Percentiles rank a stretch among this genome's conserved stretches.
These are phyloP conservation scores for Elsinoe arachidis DNA, from an alignment of 2,329 filamentous ascomycete genomes.

Conservation along the genomic window DNA sequence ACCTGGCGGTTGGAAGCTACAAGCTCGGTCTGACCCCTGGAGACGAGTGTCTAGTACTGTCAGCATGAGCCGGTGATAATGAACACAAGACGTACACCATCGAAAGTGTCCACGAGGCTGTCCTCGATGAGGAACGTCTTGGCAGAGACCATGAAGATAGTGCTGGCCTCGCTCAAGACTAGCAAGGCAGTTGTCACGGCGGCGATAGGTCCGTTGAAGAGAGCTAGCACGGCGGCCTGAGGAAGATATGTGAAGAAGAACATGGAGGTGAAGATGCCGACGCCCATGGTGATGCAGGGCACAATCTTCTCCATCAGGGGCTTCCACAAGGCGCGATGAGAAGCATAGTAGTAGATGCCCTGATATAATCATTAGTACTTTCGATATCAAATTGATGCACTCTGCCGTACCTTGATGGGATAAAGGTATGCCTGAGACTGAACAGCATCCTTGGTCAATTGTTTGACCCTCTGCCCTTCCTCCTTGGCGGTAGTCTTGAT, in stretches of 20 bases:
- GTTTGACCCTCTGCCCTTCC: slow-evolving; percentile 60
- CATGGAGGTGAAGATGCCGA: slow-evolving; percentile 60
- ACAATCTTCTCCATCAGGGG: slow-evolving; percentile 50
- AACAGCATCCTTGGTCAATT: slow-evolving; percentile 58
- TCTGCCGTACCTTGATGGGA: slow-evolving; percentile 56
- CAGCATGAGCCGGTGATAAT: background rate
- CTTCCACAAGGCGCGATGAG: slow-evolving; percentile 50
- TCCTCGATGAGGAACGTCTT: slow-evolving; percentile 72
- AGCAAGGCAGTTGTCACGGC: slow-evolving; percentile 64
- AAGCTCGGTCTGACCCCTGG: slow-evolving; percentile 48
- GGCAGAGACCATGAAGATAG: slow-evolving; percentile 45
- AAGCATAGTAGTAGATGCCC: slow-evolving; percentile 53
- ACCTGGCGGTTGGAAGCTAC: slow-evolving; percentile 69
- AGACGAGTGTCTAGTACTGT: slow-evolving; percentile 39
- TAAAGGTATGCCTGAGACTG: slow-evolving; percentile 76
- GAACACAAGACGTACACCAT: slow-evolving; percentile 46
- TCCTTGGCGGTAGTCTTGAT: slow-evolving; percentile 53
- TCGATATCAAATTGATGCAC: background rate
- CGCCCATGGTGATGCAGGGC: slow-evolving; percentile 59
- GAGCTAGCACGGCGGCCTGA: slow-evolving; percentile 70
- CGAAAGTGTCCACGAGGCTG: slow-evolving; percentile 79
- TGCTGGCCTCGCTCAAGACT: slow-evolving; percentile 45
- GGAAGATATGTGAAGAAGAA: slow-evolving; percentile 82
- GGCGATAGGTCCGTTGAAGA: slow-evolving; percentile 76
- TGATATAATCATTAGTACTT: slow-evolving; percentile 22